Conservation (phyloP, 345 rosid genomes). For the Arabis alpina region DNA sequence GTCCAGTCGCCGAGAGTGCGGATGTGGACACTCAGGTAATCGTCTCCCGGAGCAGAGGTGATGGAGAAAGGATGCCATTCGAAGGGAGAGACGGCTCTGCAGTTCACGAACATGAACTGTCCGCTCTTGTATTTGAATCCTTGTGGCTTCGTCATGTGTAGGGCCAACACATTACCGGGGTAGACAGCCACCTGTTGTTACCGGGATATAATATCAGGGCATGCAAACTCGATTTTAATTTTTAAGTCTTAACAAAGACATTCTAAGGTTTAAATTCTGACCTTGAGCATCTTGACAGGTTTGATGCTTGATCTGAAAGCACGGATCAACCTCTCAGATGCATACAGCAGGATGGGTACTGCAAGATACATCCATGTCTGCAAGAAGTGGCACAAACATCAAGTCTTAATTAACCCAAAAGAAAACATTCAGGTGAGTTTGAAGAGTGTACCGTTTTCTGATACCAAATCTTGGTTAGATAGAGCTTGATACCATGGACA, state of each 20-base stretch:
- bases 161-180: conserved; percentile 79
- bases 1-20: conserved; percentile 93
- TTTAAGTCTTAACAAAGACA: too few relatives aligned
- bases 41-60: conserved; percentile 90
- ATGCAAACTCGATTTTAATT: too few relatives aligned
- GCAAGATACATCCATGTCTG: conserved; percentile 96
- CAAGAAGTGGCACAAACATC: conserved; percentile 17
- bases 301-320: conserved; percentile 85
- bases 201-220: not conserved
- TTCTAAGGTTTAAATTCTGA: not conserved
- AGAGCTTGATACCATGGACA: conserved; percentile 76
- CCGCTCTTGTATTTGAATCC: conserved; percentile 92
- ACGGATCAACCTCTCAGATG: conserved; percentile 66
- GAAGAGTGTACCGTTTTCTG: conserved; percentile 65
- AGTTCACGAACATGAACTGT: conserved; percentile 91
- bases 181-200: conserved; percentile 68
- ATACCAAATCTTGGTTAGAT: conserved; percentile 74
- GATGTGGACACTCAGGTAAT: conserved; percentile 83
- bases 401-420: conserved; percentile 11
- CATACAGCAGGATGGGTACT: conserved; percentile 68
- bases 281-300: conserved; percentile 82
- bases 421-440: not conserved
- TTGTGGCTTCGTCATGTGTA: conserved; percentile 86
- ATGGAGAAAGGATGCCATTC: conserved; percentile 99
- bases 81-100: conserved; percentile 80